Base-by-base conservation (phyloP, 2,329 filamentous ascomycete genomes). In the Tolypocladium tropicale region DNA sequence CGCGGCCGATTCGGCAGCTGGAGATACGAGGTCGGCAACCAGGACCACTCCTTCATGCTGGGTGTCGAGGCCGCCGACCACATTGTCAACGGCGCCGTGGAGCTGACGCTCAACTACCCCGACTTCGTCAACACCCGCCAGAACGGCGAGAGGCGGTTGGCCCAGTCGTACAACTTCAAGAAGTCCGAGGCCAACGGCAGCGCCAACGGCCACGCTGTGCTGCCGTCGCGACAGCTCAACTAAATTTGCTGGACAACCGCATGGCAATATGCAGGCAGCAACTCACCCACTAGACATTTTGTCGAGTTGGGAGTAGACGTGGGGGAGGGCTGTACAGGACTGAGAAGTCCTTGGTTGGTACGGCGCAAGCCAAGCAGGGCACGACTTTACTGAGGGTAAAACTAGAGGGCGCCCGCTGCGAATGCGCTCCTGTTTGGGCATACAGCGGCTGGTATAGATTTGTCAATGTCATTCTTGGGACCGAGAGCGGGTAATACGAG, bases 31-130 rank as follows among this genome's bases (percentile, higher is more conserved):
- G 89, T 84, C 63, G 91, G 90, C 69, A 96, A 96, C 82, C 91
- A 96, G 81, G 92, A 96, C 75, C 92, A 96, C 81, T 93, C 88
- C 30, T 96, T 96, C 76, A 96, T 96, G 92, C 80, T 96, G 60
- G 92, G 92, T 70, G 92, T 96, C 23, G 92, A 96, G 77, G 92
- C 92, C 52, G 91, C 85, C 41, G 92, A 96, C 76, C 84, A 90
- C 77, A 90, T 96, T 68, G 83, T 92, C 74, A 92, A 87, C 72
- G 92, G 92, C 63, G 86, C 89, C 39, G 88, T 92, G 50, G 92
- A 96, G 80, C 78, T 96, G 68, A 96, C 92, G 34, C 83, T 96
- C 70, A 96, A 96, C 82, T 94, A 96, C 79, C 92, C 92, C 58
- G 91, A 96, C 76, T 95, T 96, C 70, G 91, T 96, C 79, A 96